A percentile compares a stretch with the other conserved stretches of the same genome.
phyloP scores from a whole-genome alignment of 768 basidiomycete species.

The Leccinum incarnatum region DNA sequence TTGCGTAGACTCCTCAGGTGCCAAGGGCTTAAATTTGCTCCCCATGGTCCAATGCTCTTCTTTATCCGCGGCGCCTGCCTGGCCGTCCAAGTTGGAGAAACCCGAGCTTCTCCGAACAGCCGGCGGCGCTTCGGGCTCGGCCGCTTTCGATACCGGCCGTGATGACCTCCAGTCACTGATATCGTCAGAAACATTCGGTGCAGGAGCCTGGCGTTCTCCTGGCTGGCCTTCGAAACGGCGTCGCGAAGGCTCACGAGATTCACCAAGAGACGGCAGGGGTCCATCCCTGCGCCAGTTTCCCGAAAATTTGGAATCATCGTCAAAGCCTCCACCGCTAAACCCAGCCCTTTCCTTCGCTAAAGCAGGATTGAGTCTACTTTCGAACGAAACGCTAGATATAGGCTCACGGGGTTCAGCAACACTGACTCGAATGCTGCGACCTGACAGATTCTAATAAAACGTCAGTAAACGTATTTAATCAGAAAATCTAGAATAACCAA shows the following conservation, averaged over 20 bases:
- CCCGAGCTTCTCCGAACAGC: slow-evolving; percentile 59
- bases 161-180: slow-evolving; percentile 71
- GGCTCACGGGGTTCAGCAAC: slow-evolving; percentile 94
- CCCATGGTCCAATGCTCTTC: slow-evolving; percentile 82
- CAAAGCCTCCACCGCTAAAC: slow-evolving; percentile 47
- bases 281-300: slow-evolving; percentile 85
- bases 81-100: slow-evolving; percentile 44
- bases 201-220: slow-evolving; percentile 42
- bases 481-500: slow-evolving; percentile 37
- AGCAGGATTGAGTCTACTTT: slow-evolving; percentile 10
- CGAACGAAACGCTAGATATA: neutral
- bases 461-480: neutral
- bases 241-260: slow-evolving; percentile 61
- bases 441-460: slow-evolving; percentile 56
- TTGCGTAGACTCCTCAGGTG: slow-evolving; percentile 37
- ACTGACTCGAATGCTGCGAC: slow-evolving; percentile 81
- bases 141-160: slow-evolving; percentile 37
- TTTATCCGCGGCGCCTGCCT: slow-evolving; percentile 59
- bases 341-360: slow-evolving; percentile 74
- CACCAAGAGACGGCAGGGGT: slow-evolving; percentile 69
- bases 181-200: slow-evolving; percentile 55
- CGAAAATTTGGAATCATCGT: slow-evolving; percentile 81
- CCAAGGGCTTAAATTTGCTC: slow-evolving; percentile 63
- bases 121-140: slow-evolving; percentile 46
- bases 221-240: slow-evolving; percentile 61